These are phyloP conservation scores for Cercospora sp. DNA, from an alignment of 2,329 filamentous ascomycete genomes.

Conservation along the genomic window DNA sequence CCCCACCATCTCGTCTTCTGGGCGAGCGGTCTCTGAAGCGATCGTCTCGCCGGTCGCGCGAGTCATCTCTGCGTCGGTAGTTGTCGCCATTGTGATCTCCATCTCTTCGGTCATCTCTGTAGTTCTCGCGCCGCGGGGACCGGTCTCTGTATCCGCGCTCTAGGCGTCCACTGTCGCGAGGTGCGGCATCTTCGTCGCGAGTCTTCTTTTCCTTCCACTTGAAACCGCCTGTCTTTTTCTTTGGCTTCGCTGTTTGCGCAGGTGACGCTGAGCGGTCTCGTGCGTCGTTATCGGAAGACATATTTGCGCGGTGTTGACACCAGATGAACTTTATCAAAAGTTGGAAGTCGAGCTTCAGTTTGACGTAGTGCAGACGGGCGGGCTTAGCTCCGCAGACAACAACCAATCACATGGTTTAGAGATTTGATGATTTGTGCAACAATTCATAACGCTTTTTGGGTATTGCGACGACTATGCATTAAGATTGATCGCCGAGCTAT, in stretches of 20 bases:
- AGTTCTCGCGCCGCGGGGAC: slow-evolving; percentile 35
- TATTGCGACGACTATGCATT: background rate
- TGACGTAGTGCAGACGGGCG: background rate
- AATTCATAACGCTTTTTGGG: background rate
- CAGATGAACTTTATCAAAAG: background rate
- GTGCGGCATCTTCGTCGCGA: slow-evolving; percentile 26
- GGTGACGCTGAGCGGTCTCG: slow-evolving; percentile 37
- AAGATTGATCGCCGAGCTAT: background rate
- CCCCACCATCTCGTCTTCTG: slow-evolving; percentile 40
- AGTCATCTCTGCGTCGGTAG: slow-evolving; percentile 29
- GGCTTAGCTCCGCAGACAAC: background rate
- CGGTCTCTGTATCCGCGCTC: slow-evolving; percentile 41
- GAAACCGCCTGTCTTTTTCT: slow-evolving; percentile 41
- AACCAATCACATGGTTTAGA: background rate
- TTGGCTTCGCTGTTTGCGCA: slow-evolving; percentile 29
- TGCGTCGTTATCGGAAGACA: slow-evolving; percentile 25
- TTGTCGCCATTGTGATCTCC: slow-evolving; percentile 20
- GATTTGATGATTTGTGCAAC: background rate
- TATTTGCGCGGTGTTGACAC: slow-evolving; percentile 2
- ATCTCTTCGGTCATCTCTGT: slow-evolving; percentile 16
- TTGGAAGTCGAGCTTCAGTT: background rate
- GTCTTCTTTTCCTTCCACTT: slow-evolving; percentile 42
- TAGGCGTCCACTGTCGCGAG: slow-evolving; percentile 30
- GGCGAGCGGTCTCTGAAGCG: slow-evolving; percentile 31
- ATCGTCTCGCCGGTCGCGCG: slow-evolving; percentile 17